phyloP scores from a whole-genome alignment of 306 rosid genomes.

The Gynostemma pentaphyllum region DNA sequence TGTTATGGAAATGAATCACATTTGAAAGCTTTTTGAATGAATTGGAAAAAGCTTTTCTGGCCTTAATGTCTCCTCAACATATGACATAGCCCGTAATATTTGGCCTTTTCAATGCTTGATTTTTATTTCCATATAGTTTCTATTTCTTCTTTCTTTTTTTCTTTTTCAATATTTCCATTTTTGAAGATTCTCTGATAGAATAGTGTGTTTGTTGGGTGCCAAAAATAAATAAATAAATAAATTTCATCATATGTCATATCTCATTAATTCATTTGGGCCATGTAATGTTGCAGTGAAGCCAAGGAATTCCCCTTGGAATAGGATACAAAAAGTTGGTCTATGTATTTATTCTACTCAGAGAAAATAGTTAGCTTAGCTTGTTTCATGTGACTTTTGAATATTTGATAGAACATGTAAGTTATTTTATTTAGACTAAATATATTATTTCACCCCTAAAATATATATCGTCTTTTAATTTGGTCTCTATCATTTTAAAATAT shows the following conservation, averaged over 20 bases:
- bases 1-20: neutral
- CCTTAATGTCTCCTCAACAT: neutral
- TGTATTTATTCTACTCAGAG: neutral
- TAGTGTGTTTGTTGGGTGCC: neutral
- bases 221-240: neutral
- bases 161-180: slow-evolving; percentile 2
- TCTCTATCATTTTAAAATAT: no score
- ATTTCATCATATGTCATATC: neutral
- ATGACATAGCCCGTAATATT: neutral
- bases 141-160: no score
- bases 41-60: slow-evolving; percentile 2
- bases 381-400: neutral
- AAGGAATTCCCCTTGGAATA: slow-evolving; percentile 1
- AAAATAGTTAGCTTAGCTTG: neutral
- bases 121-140: neutral
- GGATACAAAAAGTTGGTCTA: neutral
- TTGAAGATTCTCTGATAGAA: neutral
- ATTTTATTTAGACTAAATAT: neutral
- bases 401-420: neutral
- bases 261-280: slow-evolving; percentile 4
- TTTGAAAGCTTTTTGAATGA: neutral
- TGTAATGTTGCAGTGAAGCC: slow-evolving; percentile 4
- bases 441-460: no score
- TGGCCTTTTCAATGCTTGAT: neutral
- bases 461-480: no score